Conservation (phyloP, 2,329 filamentous ascomycete genomes). For the Raffaelea arxii region DNA sequence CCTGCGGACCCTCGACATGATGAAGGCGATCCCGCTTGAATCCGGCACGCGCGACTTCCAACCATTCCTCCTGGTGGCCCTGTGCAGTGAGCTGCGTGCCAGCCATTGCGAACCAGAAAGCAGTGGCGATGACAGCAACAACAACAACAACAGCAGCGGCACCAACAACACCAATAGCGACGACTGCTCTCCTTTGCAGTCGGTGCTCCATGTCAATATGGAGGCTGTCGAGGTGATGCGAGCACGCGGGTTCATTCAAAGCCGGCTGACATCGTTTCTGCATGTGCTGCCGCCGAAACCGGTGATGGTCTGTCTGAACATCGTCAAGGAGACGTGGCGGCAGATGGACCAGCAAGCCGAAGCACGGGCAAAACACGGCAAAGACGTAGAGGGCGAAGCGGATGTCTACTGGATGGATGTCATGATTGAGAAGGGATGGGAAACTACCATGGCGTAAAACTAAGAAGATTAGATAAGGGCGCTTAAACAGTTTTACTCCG, state of each 20-base stretch:
- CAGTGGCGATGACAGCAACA: too few species aligned
- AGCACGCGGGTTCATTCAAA: constrained; percentile 36
- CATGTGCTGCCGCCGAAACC: constrained; percentile 40
- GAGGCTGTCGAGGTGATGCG: constrained; percentile 33
- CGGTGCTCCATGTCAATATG: too few species aligned
- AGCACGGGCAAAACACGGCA: neutral
- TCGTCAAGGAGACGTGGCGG: constrained; percentile 43
- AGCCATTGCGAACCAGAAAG: too few species aligned
- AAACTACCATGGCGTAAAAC: constrained; percentile 26
- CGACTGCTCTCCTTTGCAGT: too few species aligned
- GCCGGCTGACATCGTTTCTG: constrained; percentile 31
- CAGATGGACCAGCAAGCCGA: constrained; percentile 28
- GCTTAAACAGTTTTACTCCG: too few species aligned
- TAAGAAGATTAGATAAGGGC: too few species aligned
- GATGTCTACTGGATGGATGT: constrained; percentile 46
- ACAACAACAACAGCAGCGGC: too few species aligned
- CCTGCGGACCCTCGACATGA: constrained; percentile 35
- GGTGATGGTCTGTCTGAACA: constrained; percentile 34
- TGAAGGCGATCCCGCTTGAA: constrained; percentile 38
- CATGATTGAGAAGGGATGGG: constrained; percentile 46
- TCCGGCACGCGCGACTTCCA: constrained; percentile 44
- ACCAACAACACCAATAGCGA: too few species aligned
- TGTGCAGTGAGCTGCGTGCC: constrained; percentile 41
- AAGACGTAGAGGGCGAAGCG: constrained; percentile 22
- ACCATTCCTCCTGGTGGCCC: constrained; percentile 39